phyloP scores from a whole-genome alignment of 23 red algal species.

The Cyanidioschyzon merolae region DNA sequence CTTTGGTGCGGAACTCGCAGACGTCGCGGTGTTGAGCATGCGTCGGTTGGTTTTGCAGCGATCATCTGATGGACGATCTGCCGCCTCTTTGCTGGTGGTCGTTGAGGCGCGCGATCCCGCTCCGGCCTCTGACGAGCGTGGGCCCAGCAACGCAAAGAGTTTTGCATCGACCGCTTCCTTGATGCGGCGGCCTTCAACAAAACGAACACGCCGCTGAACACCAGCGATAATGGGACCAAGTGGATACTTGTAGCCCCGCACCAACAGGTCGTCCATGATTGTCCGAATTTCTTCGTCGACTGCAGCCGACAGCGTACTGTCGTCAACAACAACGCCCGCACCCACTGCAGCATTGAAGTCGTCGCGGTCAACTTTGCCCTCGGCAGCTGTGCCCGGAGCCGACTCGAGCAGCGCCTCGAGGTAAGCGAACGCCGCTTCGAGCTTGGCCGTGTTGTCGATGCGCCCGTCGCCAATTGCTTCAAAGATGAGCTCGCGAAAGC shows the following conservation, averaged over 20 bases:
- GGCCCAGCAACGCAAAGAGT: slow-evolving; percentile 45
- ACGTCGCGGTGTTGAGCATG: background rate
- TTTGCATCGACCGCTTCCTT: slow-evolving; percentile 27
- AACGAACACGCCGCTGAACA: slow-evolving; percentile 44
- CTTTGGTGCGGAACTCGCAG: slow-evolving; percentile 25
- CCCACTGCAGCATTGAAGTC: slow-evolving; percentile 22
- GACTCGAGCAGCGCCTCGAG: slow-evolving; percentile 23
- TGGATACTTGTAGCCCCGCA: slow-evolving; percentile 47
- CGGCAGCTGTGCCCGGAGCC: background rate
- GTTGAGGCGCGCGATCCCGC: background rate
- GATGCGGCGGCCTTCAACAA: slow-evolving; percentile 57
- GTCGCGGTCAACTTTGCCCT: background rate
- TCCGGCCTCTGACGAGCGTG: background rate
- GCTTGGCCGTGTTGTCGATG: slow-evolving; percentile 38
- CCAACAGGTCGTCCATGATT: slow-evolving; percentile 24
- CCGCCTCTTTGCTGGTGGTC: slow-evolving; percentile 32
- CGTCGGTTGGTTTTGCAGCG: slow-evolving; percentile 38
- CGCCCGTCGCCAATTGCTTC: slow-evolving; percentile 40
- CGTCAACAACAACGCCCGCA: slow-evolving; percentile 38
- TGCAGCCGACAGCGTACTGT: slow-evolving; percentile 26
- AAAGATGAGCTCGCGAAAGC: slow-evolving; percentile 43
- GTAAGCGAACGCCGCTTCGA: slow-evolving; percentile 63
- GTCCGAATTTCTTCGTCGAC: slow-evolving; percentile 39
- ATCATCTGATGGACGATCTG: slow-evolving; percentile 20
- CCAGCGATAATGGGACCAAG: slow-evolving; percentile 44